These are phyloP conservation scores for Trichoderma gamsii DNA, from an alignment of 495 filamentous ascomycete genomes.

Conservation along the genomic window DNA sequence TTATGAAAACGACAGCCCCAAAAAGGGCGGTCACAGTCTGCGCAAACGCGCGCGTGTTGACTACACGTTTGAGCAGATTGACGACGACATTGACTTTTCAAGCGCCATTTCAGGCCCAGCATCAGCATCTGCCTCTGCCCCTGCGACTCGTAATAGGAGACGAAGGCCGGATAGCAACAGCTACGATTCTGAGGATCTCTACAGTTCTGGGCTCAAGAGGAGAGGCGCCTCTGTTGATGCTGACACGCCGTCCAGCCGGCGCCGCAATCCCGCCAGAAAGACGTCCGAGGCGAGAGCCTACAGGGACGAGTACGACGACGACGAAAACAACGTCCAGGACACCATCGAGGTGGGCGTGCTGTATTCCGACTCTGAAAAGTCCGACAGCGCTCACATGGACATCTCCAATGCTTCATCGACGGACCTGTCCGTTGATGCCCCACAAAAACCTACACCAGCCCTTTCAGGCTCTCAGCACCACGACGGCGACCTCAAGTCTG, in stretches of 20 bases:
- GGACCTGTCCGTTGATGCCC: slow-evolving; percentile 16
- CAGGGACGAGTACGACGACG: slow-evolving; percentile 27
- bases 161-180: neutral
- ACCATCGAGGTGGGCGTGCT: slow-evolving; percentile 43
- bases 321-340: slow-evolving; percentile 43
- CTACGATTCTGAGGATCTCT: slow-evolving; percentile 13
- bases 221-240: slow-evolving; percentile 28
- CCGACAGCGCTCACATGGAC: slow-evolving; percentile 14
- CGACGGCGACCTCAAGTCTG: neutral
- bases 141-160: slow-evolving; percentile 16
- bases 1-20: slow-evolving; percentile 33
- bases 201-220: slow-evolving; percentile 14
- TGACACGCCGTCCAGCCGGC: slow-evolving; percentile 28
- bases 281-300: slow-evolving; percentile 25
- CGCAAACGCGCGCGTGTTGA: slow-evolving; percentile 42
- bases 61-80: slow-evolving; percentile 40
- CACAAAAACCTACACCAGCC: slow-evolving; percentile 22
- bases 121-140: slow-evolving; percentile 22
- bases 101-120: slow-evolving; percentile 12
- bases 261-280: slow-evolving; percentile 32
- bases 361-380: slow-evolving; percentile 25
- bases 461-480: slow-evolving; percentile 2
- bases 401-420: neutral
- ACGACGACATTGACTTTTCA: slow-evolving; percentile 25
- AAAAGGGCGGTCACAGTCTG: slow-evolving; percentile 43